A percentile compares a stretch with the other conserved stretches of the same genome.
These are phyloP conservation scores for Lactarius vividus DNA, from an alignment of 768 basidiomycete genomes.

Conservation along the genomic window DNA sequence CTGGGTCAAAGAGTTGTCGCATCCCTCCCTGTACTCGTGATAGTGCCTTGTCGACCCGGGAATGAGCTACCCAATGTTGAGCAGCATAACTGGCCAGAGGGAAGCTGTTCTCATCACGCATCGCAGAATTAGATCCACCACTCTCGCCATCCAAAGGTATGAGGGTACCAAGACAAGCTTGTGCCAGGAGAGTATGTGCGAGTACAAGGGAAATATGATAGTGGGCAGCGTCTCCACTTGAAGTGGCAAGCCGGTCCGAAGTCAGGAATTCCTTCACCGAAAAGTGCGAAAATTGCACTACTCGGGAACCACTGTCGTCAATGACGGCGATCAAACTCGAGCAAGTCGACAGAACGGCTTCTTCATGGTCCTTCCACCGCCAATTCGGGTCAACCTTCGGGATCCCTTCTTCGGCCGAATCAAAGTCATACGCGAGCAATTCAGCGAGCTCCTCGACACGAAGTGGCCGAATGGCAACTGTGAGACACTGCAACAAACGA, in stretches of 20 bases:
- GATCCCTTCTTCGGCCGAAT: no score
- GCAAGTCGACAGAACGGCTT: not conserved
- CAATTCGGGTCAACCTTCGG: not conserved
- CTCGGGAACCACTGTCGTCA: not conserved
- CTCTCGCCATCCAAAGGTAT: not conserved
- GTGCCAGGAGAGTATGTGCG: not conserved
- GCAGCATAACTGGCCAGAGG: not conserved
- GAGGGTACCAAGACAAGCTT: not conserved
- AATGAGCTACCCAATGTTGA: not conserved
- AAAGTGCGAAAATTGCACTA: not conserved
- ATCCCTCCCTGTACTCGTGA: not conserved
- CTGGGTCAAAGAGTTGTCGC: not conserved
- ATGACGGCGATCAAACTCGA: not conserved
- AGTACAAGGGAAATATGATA: not conserved
- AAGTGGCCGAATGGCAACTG: not conserved
- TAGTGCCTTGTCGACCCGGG: not conserved
- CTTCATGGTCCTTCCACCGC: not conserved
- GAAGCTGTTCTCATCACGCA: accelerated
- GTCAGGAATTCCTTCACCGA: not conserved
- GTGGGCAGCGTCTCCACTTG: not conserved
- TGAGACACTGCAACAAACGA: not conserved
- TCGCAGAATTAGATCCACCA: not conserved
- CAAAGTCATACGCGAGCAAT: no score
- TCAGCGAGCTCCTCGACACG: no score
- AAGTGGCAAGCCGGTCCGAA: not conserved